Evolutionary conservation across 192 early-diverging fungal genomes (phyloP), one percentile per base, ranked within the genome.

Genomic region (Backusella tarrabulga): DNA sequence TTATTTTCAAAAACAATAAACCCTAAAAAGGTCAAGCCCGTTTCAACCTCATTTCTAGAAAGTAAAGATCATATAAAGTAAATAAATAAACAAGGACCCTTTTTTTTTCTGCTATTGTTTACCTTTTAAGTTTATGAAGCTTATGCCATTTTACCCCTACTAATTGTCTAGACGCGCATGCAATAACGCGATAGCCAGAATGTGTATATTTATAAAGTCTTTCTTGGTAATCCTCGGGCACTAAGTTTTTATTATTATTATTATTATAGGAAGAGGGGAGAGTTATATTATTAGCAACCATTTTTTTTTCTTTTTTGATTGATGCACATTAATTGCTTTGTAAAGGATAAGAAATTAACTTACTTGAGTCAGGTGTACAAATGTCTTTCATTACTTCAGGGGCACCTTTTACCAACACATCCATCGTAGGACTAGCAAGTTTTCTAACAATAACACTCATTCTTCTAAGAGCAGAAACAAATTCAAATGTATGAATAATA

Each of bases 1-100:
- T 97, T 99, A 89, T 99, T 99, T 79, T 99, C 98, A 89, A 99
- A 99, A 29, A 99, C 89, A 54, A 99, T 89, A 71, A 99, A 96
- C 0, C 97, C 98, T 70, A 99, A 82, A 82, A 99, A 99, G 4
- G 90, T 84, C 67, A 99, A 77, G 35, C 93, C 90, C 1, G 83
- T 81, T 81, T 99, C 98, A 15, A 98, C 90, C 17, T 93, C 89
- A n/a, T 93, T 90, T 66, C 98, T 93, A 77, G 21, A 63, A 63
- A 63, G 56, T 63, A 63, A 63, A 63, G 56, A 63, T 29, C 56
- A 63, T 63, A 63, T 29, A 63, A 26, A 63, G 11, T 63, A 63
- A 67, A 54, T 70, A 34, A 26, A 41, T 41, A 44, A 63, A 29
- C 56, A 63, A 63, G 56, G 26, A 26, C 56, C 56, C 56, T 29